Conservation (phyloP, 352 stramenopile species). For the Phytophthora cryptogea region DNA sequence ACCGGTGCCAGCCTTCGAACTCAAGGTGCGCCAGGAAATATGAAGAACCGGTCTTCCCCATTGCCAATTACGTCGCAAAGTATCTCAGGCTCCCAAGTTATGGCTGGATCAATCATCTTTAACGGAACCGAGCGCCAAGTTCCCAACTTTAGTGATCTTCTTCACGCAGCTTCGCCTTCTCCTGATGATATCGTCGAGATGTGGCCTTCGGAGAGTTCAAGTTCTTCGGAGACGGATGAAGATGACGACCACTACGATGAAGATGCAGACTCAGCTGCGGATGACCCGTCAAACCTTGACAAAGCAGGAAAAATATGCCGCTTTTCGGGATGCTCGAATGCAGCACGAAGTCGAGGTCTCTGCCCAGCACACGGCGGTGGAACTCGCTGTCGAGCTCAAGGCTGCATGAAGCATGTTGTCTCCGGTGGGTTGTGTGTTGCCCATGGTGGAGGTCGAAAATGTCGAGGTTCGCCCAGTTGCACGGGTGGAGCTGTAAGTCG, state of each 20-base stretch:
- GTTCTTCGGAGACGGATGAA: constrained; percentile 35
- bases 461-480: constrained; percentile 41
- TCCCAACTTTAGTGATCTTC: constrained; percentile 29
- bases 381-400: constrained; percentile 52
- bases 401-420: constrained; percentile 72
- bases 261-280: constrained; percentile 19
- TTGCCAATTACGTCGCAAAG: background rate
- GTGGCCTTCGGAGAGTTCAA: constrained; percentile 20
- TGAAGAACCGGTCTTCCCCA: constrained; percentile 12
- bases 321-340: constrained; percentile 38
- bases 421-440: constrained; percentile 66
- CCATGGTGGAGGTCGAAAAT: constrained; percentile 67
- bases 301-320: constrained; percentile 13
- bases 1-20: constrained; percentile 6
- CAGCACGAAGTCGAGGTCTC: constrained; percentile 58
- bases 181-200: constrained; percentile 5
- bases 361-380: constrained; percentile 64
- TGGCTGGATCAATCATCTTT: constrained; percentile 6
- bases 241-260: constrained; percentile 16
- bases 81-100: background rate
- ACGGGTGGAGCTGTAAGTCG: constrained; percentile 56
- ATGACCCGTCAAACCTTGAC: constrained; percentile 7
- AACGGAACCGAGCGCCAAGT: constrained; percentile 14
- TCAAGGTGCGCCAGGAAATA: constrained; percentile 1
- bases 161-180: constrained; percentile 28